Evolutionary conservation across 192 early-diverging fungal species (phyloP), one percentile per base, ranked within the genome.

Genomic region (Backusella macrospora): DNA sequence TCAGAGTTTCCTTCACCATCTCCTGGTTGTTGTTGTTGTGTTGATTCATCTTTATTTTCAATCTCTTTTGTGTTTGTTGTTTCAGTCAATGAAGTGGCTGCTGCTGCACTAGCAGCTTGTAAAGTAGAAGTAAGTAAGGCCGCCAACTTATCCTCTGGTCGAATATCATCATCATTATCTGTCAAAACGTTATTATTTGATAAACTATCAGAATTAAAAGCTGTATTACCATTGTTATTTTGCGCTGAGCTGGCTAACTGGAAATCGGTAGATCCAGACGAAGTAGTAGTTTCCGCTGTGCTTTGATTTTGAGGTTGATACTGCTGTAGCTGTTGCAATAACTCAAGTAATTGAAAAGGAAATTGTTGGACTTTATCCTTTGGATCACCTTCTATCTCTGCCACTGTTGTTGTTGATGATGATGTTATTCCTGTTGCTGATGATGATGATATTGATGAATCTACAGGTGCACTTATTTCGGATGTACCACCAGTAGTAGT

Each of bases 241-340:
- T 34, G 29, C 29, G 29, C 2, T 2, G 29, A 34, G 29, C 2
- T 59, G 52, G 52, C 0, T 10, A 59, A 26, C 6, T 59, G 52
- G 15, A 38, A 29, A 13, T 73, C 40, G 72, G 78, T 26, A 70
- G 71, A 65, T 70, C 75, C 42, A 73, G 72, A 42, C 55, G 72
- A 38, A 29, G 7, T n/a, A 8, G 23, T 23, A 34, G 16, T 29
- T 15, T 38, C 39, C 10, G 46, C n/a, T 7, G 69, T 55, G 55
- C 26, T 5, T 74, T 65, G 63, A 18, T 65, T 65, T 15, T 38
- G 63, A n/a, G 26, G 38, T 55, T 71, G 69, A 8, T 43, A 48
- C 7, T 71, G 69, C 37, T 71, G 69, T 34, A 38, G 26, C 59
- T 75, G 73, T 29, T 46, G 70, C n/a, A 71, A 13, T 10, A 71